Conservation (phyloP, 495 filamentous ascomycete genomes). For the Cryomyces minteri region DNA sequence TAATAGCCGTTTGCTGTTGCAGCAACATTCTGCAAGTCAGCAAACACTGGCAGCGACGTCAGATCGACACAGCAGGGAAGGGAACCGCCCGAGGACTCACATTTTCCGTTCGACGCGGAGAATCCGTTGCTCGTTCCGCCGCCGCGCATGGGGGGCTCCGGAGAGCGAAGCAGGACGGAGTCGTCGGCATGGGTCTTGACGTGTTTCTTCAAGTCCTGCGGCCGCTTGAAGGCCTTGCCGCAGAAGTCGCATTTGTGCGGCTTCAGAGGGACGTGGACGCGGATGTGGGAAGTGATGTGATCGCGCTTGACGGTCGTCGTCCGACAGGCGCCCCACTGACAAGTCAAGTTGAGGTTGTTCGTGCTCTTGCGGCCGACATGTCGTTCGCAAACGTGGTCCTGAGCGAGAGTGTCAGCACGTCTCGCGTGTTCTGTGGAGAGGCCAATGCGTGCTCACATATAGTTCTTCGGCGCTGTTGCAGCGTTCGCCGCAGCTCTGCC, state of each 20-base stretch:
- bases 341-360: conserved; percentile 94
- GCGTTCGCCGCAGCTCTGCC: conserved; percentile 70
- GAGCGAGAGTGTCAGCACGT: conserved; percentile 11
- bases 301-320: conserved; percentile 98
- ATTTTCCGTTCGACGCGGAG: conserved; percentile 30
- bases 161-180: conserved; percentile 67
- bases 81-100: conserved; percentile 23
- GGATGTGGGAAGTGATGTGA: conserved; percentile 98
- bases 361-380: conserved; percentile 98
- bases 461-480: conserved; percentile 64
- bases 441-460: conserved; percentile 50
- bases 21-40: conserved; percentile 30
- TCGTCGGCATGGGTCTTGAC: conserved; percentile 99
- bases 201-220: conserved; percentile 98
- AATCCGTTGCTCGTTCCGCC: conserved; percentile 32
- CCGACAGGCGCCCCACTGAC: conserved; percentile 90
- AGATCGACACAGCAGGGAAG: conserved; percentile 10
- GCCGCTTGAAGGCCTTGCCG: conserved; percentile 97
- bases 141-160: conserved; percentile 33
- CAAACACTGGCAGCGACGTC: conserved; percentile 16
- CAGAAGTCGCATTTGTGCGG: conserved; percentile 98
- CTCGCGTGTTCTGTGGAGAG: conserved; percentile 1
- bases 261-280: conserved; percentile 93
- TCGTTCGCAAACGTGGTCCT: conserved; percentile 98
- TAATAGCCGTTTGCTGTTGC: conserved; percentile 23